Conservation (phyloP, 805 yeast species). For the Metschnikowia lochheadii region DNA sequence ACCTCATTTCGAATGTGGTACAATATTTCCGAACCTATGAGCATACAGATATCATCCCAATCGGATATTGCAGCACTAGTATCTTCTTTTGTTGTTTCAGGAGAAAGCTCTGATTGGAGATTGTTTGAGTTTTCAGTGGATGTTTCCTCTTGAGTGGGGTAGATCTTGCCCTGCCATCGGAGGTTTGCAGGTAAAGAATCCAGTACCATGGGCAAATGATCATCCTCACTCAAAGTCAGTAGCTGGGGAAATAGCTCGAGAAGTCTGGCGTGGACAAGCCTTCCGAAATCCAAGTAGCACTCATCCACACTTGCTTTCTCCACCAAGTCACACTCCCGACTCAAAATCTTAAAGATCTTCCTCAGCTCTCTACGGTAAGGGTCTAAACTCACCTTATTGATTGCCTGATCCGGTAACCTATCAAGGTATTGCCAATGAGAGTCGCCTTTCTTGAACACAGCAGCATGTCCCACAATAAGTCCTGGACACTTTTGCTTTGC, state of each 20-base stretch:
- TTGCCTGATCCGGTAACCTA: conserved; percentile 51
- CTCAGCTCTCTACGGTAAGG: conserved; percentile 88
- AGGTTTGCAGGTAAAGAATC: conserved; percentile 26
- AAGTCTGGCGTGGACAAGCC: conserved; percentile 46
- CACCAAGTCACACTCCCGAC: conserved; percentile 57
- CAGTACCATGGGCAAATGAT: conserved; percentile 45
- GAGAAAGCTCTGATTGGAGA: background rate
- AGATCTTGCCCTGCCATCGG: conserved; percentile 28
- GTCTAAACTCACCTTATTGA: conserved; percentile 83
- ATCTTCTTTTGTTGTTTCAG: background rate
- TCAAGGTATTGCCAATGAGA: conserved; percentile 74
- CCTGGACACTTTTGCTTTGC: conserved; percentile 76
- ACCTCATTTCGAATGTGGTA: conserved; percentile 52
- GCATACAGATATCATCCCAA: conserved; percentile 79
- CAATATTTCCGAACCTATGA: conserved; percentile 63
- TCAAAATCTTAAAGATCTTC: conserved; percentile 66
- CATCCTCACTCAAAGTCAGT: conserved; percentile 14
- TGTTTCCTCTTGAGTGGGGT: conserved; percentile 10
- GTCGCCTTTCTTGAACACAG: conserved; percentile 87
- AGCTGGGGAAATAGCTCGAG: conserved; percentile 47
- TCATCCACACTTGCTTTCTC: conserved; percentile 98
- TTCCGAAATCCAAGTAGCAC: conserved; percentile 80
- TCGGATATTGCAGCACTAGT: conserved; percentile 17
- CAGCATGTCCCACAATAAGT: conserved; percentile 82
- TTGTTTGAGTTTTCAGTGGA: background rate